Evolutionary conservation across 148 eudicot genomes (phyloP).

Genomic region (Rheum nobile): DNA sequence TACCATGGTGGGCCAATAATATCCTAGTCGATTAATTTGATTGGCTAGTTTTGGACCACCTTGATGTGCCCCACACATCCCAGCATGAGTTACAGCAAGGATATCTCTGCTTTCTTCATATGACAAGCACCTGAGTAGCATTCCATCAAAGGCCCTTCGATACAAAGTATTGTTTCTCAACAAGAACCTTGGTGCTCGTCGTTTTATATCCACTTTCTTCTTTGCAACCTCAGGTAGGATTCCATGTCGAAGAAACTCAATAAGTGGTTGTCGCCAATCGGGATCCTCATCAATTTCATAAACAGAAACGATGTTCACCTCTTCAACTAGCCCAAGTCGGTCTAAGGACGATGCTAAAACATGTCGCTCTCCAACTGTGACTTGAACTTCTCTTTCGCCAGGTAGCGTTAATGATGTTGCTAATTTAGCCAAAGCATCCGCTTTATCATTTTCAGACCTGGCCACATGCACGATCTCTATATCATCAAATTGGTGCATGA

Average conservation of each 20-base stretch:
- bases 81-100: not conserved
- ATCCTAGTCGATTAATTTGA: not conserved
- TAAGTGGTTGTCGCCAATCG: not conserved
- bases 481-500: not conserved
- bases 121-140: not conserved
- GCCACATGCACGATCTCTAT: not conserved
- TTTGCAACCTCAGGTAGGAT: not conserved
- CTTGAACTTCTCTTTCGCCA: not conserved
- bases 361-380: not conserved
- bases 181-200: not conserved
- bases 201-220: not conserved
- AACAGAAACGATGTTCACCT: not conserved
- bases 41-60: not conserved
- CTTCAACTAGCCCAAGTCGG: not conserved
- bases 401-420: not conserved
- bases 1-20: not conserved
- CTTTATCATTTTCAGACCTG: not conserved
- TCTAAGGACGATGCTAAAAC: not conserved
- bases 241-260: not conserved
- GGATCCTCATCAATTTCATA: not conserved
- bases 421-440: not conserved
- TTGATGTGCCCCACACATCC: not conserved
- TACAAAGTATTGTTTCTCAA: not conserved
- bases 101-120: not conserved
- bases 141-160: not conserved